These are phyloP conservation scores for Flaveria bidentis DNA, from an alignment of 129 eudicot genomes.

Conservation along the genomic window DNA sequence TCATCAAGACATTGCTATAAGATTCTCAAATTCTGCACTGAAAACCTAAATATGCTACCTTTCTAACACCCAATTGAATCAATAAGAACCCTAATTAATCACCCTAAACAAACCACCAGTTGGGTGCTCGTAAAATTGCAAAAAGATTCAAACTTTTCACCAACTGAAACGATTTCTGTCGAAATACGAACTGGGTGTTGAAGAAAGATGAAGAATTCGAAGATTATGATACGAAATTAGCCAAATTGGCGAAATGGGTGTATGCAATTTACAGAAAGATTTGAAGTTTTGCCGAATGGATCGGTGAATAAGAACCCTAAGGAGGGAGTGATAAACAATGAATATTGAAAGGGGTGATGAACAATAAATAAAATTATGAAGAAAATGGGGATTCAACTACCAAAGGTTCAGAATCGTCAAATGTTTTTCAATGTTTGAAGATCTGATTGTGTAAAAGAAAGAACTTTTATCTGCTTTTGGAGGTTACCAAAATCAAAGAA, in stretches of 20 bases:
- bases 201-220: constrained; percentile 15
- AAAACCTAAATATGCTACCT: constrained; percentile 1
- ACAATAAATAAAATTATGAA: background rate
- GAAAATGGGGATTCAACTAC: constrained; percentile 20
- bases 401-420: constrained; percentile 30
- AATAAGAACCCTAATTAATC: constrained; percentile 22
- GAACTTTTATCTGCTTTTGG: background rate
- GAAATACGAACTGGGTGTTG: constrained; percentile 23
- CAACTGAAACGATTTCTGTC: constrained; percentile 10
- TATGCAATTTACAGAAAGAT: constrained; percentile 23
- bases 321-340: constrained; percentile 36
- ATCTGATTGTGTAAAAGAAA: background rate
- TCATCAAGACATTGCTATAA: constrained; percentile 27
- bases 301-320: constrained; percentile 28
- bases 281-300: constrained; percentile 25
- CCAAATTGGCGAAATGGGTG: constrained; percentile 27
- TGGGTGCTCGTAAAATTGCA: constrained; percentile 20
- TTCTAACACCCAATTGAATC: constrained; percentile 18
- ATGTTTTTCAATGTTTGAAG: constrained; percentile 28
- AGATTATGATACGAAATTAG: constrained; percentile 28
- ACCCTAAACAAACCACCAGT: constrained; percentile 1
- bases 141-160: constrained; percentile 11
- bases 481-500: constrained; percentile 13
- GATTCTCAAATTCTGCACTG: background rate
- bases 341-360: background rate